phyloP scores from a whole-genome alignment of 1,139 yeast genomes.

The Nadsonia starkeyi-henricii region DNA sequence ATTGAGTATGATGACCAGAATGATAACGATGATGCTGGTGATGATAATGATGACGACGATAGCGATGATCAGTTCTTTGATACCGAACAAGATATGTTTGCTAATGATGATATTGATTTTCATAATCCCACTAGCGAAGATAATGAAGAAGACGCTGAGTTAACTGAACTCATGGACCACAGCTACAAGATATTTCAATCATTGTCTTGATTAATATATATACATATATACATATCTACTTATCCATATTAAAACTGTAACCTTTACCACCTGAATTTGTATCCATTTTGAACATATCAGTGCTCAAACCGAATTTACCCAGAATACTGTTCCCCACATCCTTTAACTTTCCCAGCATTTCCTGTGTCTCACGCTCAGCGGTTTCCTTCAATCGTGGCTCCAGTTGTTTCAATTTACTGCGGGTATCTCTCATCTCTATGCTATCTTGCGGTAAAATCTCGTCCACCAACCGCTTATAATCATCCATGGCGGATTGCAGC shows the following conservation, averaged over 20 bases:
- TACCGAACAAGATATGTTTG: background rate
- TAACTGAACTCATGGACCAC: background rate
- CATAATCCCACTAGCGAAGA: background rate
- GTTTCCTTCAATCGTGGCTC: constrained; percentile 14
- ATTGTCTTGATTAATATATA: background rate
- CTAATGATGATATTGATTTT: background rate
- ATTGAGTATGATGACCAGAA: no score
- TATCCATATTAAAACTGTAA: constrained; percentile 7
- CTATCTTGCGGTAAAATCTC: constrained; percentile 1
- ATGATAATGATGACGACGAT: background rate
- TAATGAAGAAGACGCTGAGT: background rate
- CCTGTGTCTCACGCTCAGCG: constrained; percentile 17
- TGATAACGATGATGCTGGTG: background rate
- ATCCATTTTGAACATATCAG: constrained; percentile 19
- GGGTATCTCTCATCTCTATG: constrained; percentile 3
- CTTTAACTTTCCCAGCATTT: constrained; percentile 19
- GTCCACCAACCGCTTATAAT: constrained; percentile 11
- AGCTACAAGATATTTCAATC: background rate
- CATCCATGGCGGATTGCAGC: constrained; percentile 16
- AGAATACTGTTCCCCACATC: constrained; percentile 20
- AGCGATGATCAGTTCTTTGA: background rate
- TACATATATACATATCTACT: background rate
- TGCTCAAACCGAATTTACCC: constrained; percentile 18
- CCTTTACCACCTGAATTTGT: constrained; percentile 17
- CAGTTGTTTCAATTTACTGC: constrained; percentile 6